Percentiles rank a stretch among this genome's conserved stretches.
These are phyloP conservation scores for Podaxis rugospora DNA, from an alignment of 768 basidiomycete genomes.

Conservation along the genomic window DNA sequence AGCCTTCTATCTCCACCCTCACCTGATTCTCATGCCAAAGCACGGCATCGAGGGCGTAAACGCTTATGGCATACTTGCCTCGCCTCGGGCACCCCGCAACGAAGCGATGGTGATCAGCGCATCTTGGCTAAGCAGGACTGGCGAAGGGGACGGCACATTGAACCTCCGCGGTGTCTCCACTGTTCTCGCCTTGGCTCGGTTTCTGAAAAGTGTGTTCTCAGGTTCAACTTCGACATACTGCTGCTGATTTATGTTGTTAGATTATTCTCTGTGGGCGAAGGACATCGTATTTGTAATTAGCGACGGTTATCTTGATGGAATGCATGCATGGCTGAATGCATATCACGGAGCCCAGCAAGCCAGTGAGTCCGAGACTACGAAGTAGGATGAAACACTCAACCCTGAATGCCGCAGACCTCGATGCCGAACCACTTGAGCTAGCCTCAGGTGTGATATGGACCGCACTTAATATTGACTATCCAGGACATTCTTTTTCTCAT, in stretches of 20 bases:
- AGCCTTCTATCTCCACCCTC: not conserved
- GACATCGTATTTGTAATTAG: conserved; percentile 88
- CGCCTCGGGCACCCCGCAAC: conserved; percentile 88
- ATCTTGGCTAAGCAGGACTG: conserved; percentile 75
- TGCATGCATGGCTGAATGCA: conserved; percentile 85
- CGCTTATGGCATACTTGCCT: conserved; percentile 74
- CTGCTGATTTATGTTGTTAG: conserved; percentile 31
- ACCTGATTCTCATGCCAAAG: conserved; percentile 1
- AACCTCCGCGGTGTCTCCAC: conserved; percentile 87
- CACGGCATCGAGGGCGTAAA: conserved; percentile 68
- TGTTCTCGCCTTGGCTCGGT: conserved; percentile 81
- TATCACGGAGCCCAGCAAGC: conserved; percentile 71
- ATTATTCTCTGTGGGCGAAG: conserved; percentile 90
- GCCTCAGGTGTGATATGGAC: conserved; percentile 93
- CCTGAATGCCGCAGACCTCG: conserved; percentile 45
- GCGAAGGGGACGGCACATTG: conserved; percentile 49
- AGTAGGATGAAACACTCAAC: not conserved
- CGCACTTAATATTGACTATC: conserved; percentile 91
- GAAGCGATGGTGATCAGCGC: conserved; percentile 93
- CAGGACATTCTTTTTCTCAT: conserved; percentile 94
- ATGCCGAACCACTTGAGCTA: conserved; percentile 56
- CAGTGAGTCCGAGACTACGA: conserved; percentile 37
- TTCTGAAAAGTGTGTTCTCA: conserved; percentile 63
- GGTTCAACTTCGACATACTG: not conserved
- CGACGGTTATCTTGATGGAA: conserved; percentile 86